These are phyloP conservation scores for Lineolata rhizophorae DNA, from an alignment of 495 filamentous ascomycete genomes.

Conservation along the genomic window DNA sequence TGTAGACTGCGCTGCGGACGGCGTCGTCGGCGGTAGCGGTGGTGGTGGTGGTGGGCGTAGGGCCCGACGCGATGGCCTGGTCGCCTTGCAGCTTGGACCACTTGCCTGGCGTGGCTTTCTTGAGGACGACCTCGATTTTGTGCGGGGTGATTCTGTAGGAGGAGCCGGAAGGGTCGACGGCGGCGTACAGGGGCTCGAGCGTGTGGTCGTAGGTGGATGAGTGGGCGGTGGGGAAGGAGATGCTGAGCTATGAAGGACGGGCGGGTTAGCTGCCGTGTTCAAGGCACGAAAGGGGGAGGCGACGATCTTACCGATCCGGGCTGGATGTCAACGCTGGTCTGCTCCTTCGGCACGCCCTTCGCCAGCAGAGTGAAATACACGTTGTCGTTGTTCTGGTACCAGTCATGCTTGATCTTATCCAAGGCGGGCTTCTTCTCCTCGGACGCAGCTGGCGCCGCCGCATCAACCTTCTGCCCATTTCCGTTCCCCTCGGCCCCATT, in stretches of 20 bases:
- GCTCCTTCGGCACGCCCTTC: slow-evolving; percentile 47
- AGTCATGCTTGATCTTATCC: slow-evolving; percentile 50
- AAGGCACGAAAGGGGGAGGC: neutral
- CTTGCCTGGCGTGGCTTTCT: slow-evolving; percentile 39
- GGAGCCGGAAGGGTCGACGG: slow-evolving; percentile 36
- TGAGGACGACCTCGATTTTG: slow-evolving; percentile 67
- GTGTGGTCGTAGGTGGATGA: slow-evolving; percentile 40
- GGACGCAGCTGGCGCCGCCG: slow-evolving; percentile 5
- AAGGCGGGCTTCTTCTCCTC: neutral
- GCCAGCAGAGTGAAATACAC: slow-evolving; percentile 50
- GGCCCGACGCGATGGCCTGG: slow-evolving; percentile 3
- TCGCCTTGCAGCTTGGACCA: slow-evolving; percentile 50
- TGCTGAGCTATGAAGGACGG: slow-evolving; percentile 16
- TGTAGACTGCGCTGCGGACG: slow-evolving; percentile 3
- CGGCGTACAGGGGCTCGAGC: slow-evolving; percentile 45
- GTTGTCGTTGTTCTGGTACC: slow-evolving; percentile 48
- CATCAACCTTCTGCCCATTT: slow-evolving; percentile 1
- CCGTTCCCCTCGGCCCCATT: slow-evolving; percentile 14
- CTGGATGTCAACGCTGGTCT: slow-evolving; percentile 33
- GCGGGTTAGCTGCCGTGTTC: neutral
- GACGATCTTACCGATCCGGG: slow-evolving; percentile 24
- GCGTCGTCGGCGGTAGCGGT: slow-evolving; percentile 6
- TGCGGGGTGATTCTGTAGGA: slow-evolving; percentile 44
- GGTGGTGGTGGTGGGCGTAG: slow-evolving; percentile 2
- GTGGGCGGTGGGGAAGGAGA: slow-evolving; percentile 42